Evolutionary conservation across 768 basidiomycete genomes (phyloP).

Genomic region (Macrocybe gigantea): DNA sequence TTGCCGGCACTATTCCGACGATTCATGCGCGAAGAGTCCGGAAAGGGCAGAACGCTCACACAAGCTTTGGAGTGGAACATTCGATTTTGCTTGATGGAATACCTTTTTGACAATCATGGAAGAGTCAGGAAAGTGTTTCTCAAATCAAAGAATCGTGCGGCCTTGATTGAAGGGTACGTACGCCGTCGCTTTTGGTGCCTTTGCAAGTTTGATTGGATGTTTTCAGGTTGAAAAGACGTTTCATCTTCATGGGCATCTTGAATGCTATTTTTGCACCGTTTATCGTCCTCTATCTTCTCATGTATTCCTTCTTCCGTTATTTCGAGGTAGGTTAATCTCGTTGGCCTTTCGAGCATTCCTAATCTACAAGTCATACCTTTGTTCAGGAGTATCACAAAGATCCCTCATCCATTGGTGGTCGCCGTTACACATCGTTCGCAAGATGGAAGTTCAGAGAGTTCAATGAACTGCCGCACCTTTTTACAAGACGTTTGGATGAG

Average conservation of each 20-base stretch:
- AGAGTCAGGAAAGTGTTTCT: conserved; percentile 88
- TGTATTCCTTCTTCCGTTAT: conserved; percentile 99
- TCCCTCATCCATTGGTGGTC: conserved; percentile 88
- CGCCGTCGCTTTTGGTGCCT: background rate
- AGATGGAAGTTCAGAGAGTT: conserved; percentile 99
- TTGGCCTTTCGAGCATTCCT: conserved; percentile 2
- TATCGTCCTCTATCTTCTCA: conserved; percentile 91
- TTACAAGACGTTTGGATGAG: conserved; percentile 78
- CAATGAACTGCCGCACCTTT: conserved; percentile 95
- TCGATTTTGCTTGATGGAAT: conserved; percentile 91
- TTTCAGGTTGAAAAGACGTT: conserved; percentile 68
- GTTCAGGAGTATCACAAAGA: conserved; percentile 98
- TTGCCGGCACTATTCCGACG: conserved; percentile 54
- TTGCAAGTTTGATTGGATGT: conserved; percentile 1
- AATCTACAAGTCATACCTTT: conserved; percentile 2
- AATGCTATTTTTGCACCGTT: conserved; percentile 96
- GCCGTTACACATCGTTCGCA: conserved; percentile 90
- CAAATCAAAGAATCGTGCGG: conserved; percentile 72
- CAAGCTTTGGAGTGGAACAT: conserved; percentile 97
- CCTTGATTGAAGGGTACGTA: conserved; percentile 75
- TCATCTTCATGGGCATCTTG: conserved; percentile 95
- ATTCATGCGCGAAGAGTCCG: conserved; percentile 45
- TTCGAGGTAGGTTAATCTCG: conserved; percentile 69
- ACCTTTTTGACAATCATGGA: conserved; percentile 87
- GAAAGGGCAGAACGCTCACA: conserved; percentile 78